Evolutionary conservation across 2,329 filamentous ascomycete genomes (phyloP).

Genomic region (Paecilomyces variotii): DNA sequence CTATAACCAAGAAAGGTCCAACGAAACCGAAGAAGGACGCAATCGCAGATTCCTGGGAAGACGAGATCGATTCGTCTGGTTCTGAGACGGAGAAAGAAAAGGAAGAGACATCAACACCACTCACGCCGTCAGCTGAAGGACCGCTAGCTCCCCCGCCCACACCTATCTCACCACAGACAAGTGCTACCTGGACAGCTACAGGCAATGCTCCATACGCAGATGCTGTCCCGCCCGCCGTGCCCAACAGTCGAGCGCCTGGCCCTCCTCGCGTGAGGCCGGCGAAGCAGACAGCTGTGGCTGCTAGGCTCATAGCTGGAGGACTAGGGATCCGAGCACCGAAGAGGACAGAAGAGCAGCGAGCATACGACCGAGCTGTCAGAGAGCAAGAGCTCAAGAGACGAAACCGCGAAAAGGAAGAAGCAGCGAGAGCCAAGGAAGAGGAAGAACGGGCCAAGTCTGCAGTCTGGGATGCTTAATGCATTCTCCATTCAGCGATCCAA

Average conservation of each 20-base stretch:
- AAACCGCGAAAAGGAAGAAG: conserved; percentile 62
- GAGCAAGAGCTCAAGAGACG: conserved; percentile 75
- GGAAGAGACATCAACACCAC: conserved; percentile 6
- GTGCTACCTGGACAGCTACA: background rate
- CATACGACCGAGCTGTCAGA: conserved; percentile 73
- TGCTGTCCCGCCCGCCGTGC: conserved; percentile 12
- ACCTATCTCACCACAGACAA: conserved; percentile 48
- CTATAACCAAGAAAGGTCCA: conserved; percentile 12
- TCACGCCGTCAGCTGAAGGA: conserved; percentile 20
- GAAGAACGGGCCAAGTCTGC: conserved; percentile 67
- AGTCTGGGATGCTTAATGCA: conserved; percentile 65
- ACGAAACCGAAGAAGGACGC: conserved; percentile 19
- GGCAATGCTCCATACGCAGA: background rate
- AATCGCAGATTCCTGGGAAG: conserved; percentile 65
- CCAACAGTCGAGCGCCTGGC: conserved; percentile 5
- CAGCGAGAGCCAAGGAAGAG: conserved; percentile 55
- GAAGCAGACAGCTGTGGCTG: conserved; percentile 88
- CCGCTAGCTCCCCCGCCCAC: conserved; percentile 56
- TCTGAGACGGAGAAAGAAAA: conserved; percentile 31
- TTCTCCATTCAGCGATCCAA: background rate
- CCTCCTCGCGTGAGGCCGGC: conserved; percentile 53
- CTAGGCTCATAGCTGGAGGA: conserved; percentile 80
- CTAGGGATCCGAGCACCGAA: conserved; percentile 73
- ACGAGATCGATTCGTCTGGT: conserved; percentile 50
- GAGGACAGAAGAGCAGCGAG: conserved; percentile 78